A percentile compares a stretch with the other conserved stretches of the same genome.
These are phyloP conservation scores for Basipetospora chlamydospora DNA, from an alignment of 2,329 filamentous ascomycete genomes.

Conservation along the genomic window DNA sequence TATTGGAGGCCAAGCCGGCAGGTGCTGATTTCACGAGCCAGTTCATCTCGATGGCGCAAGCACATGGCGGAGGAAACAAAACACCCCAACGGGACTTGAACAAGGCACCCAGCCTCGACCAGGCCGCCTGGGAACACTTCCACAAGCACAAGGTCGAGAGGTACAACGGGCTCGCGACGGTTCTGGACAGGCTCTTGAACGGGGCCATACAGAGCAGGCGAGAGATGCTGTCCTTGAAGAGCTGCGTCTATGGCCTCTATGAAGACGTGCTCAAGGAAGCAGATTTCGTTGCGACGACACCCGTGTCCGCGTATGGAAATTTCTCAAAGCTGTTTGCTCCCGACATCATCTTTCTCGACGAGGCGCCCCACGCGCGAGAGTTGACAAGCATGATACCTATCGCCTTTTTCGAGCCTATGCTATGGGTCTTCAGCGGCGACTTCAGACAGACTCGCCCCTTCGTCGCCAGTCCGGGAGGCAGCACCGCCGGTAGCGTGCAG, in stretches of 20 bases:
- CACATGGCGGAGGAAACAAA: conserved; percentile 11
- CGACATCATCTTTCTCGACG: conserved; percentile 75
- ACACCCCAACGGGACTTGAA: conserved; percentile 5
- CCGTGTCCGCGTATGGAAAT: conserved; percentile 23
- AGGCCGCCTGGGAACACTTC: conserved; percentile 26
- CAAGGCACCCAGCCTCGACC: conserved; percentile 24
- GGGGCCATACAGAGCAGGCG: conserved; percentile 8
- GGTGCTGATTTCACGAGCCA: conserved; percentile 19
- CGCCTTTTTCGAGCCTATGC: conserved; percentile 24
- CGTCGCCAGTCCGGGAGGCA: conserved; percentile 14
- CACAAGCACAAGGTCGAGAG: conserved; percentile 15
- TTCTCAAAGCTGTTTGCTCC: conserved; percentile 50
- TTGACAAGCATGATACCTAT: conserved; percentile 29
- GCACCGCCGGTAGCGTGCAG: not conserved
- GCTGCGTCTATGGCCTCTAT: conserved; percentile 22
- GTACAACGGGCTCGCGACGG: conserved; percentile 20
- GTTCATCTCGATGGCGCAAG: conserved; percentile 16
- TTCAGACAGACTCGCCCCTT: conserved; percentile 29
- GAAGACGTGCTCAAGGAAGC: conserved; percentile 20
- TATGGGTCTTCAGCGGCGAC: conserved; percentile 31
- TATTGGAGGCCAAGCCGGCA: conserved; percentile 1
- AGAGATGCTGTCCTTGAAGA: conserved; percentile 17
- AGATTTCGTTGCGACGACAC: conserved; percentile 31
- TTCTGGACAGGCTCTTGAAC: conserved; percentile 19
- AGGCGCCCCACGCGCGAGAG: conserved; percentile 35